Conservation (phyloP, 768 basidiomycete species). For the Heimioporus sp. region DNA sequence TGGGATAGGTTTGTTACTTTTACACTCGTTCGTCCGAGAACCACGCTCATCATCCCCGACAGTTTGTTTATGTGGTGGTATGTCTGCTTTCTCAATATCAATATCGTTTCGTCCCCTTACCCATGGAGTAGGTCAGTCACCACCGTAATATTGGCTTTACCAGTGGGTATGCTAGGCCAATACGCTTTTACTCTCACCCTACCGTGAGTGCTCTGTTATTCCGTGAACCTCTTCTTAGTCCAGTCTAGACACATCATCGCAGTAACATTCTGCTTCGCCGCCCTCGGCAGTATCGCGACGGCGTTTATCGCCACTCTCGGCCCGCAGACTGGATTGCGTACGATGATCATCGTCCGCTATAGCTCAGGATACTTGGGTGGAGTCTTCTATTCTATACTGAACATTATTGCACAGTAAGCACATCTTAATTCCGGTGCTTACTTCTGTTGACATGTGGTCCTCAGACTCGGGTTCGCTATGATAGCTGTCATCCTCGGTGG, state of each 20-base stretch:
- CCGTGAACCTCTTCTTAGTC: not conserved
- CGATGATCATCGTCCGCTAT: slow-evolving; percentile 51
- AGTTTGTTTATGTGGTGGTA: slow-evolving; percentile 49
- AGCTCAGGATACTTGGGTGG: slow-evolving; percentile 50
- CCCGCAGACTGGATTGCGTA: slow-evolving; percentile 50
- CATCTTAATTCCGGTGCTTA: not conserved
- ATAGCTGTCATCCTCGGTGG: slow-evolving; percentile 52
- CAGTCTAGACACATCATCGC: slow-evolving; percentile 40
- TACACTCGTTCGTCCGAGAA: not conserved
- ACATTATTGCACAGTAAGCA: slow-evolving; percentile 50
- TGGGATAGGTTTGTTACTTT: slow-evolving; percentile 41
- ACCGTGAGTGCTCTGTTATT: slow-evolving; percentile 28
- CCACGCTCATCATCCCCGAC: not conserved
- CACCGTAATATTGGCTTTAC: slow-evolving; percentile 45
- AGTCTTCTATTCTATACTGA: slow-evolving; percentile 48
- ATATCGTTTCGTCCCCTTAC: not conserved
- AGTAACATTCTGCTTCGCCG: slow-evolving; percentile 44
- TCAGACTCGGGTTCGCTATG: slow-evolving; percentile 48
- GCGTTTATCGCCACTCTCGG: slow-evolving; percentile 56
- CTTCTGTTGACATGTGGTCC: not conserved
- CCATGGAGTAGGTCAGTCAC: slow-evolving; percentile 42
- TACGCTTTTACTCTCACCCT: slow-evolving; percentile 49
- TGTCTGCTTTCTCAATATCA: not conserved
- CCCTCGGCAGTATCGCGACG: slow-evolving; percentile 39
- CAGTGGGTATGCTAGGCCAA: slow-evolving; percentile 49